Conservation (phyloP, 306 rosid genomes). For the Nissolia schottii region DNA sequence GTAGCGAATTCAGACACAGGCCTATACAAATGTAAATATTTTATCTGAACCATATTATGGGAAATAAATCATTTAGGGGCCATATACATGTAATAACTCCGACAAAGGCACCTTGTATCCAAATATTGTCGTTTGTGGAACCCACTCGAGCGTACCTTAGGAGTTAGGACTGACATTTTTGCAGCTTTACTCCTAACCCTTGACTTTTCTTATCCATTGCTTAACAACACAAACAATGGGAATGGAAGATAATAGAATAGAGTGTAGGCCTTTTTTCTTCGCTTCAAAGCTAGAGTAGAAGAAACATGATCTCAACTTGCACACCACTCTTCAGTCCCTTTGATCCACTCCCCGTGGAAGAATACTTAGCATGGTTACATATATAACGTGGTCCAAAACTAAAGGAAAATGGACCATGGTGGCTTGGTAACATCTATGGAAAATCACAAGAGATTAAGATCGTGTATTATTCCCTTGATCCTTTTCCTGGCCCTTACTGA, state of each 20-base stretch:
- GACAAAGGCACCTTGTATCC: too few species aligned
- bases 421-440: conserved; percentile 42
- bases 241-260: conserved; percentile 2
- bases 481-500: conserved; percentile 30
- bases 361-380: conserved; percentile 7
- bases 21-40: too few species aligned
- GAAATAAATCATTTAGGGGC: too few species aligned
- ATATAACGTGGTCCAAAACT: conserved; percentile 34
- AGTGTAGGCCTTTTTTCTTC: conserved; percentile 43
- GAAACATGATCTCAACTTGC: conserved; percentile 37
- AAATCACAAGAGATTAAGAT: conserved; percentile 18
- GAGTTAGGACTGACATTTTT: conserved; percentile 20
- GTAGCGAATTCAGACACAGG: too few species aligned
- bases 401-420: conserved; percentile 6
- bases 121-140: conserved; percentile 22
- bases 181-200: conserved; percentile 54
- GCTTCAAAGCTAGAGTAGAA: conserved; percentile 60
- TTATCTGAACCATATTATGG: too few species aligned
- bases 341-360: not conserved
- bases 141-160: conserved; percentile 40
- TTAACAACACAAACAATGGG: not conserved
- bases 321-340: conserved; percentile 34
- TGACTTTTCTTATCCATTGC: not conserved
- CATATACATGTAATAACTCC: too few species aligned
- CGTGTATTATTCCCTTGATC: conserved; percentile 24